Evolutionary conservation across 2,329 filamentous ascomycete genomes (phyloP), one percentile per base, ranked within the genome.

Genomic region (Colletotrichum cereale): DNA sequence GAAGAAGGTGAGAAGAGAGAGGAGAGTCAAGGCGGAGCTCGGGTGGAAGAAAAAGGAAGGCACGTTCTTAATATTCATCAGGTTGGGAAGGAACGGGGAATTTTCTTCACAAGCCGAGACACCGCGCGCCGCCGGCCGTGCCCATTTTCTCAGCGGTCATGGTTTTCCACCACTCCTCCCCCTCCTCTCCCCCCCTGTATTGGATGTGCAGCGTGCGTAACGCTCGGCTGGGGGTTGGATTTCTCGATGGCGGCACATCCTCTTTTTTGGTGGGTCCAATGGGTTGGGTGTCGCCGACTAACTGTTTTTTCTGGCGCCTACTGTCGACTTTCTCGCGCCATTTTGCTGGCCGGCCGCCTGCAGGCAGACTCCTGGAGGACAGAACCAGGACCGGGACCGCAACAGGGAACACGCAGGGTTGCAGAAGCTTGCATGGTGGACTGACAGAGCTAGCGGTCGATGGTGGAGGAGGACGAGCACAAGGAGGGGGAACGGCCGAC

Each of bases 31-130:
- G 26, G 61, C 7, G 38, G 36, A 44, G 56, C 5, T 34, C 6
- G 5, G 3, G 8, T 18, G 26, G 34, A 11, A 64, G 53, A 26
- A 31, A 26, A 55, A 66, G 57, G 48, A 62, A 50, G 57, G 36
- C 68, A 55, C 36, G 29, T 63, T 58, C 65, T 71, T 71, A 71
- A 68, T 63, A 40, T 38, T 34, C 44, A 52, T 68, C 44, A 50
- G 42, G n/a, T 18, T 38, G 21, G 34, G 36, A 40, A 57, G 52
- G 31, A 56, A 62, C 47, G 44, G 61, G 60, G 52, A 60, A 64
- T 72, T 72, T 66, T 66, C 56, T 71, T 66, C 58, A 68, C 58
- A 56, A 68, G 65, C 68, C 68, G 52, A 71, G 65, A 52, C 42
- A 66, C 50, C 60, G 65, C 55, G 47, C 42, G 48, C 66, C 44